These are phyloP conservation scores for Panaeolus papilionaceus DNA, from an alignment of 768 basidiomycete genomes.

Conservation along the genomic window DNA sequence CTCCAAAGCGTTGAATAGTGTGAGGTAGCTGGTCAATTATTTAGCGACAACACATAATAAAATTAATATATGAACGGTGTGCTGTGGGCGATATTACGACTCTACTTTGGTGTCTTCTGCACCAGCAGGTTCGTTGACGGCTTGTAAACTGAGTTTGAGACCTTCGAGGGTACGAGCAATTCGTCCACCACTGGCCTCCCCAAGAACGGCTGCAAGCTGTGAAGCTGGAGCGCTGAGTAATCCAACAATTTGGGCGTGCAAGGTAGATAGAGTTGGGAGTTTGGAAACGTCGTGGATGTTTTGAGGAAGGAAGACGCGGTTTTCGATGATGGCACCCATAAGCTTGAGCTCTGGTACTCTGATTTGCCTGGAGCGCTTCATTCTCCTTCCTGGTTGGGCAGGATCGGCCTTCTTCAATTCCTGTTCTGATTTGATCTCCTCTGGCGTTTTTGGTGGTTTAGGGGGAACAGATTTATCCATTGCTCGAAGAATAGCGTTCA, in stretches of 20 bases:
- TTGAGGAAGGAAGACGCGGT: constrained; percentile 65
- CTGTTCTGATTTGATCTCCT: constrained; percentile 53
- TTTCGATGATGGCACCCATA: constrained; percentile 83
- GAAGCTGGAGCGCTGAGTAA: constrained; percentile 76
- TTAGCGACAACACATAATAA: constrained; percentile 3
- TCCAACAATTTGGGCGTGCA: constrained; percentile 86
- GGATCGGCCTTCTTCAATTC: constrained; percentile 68
- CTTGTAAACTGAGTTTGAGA: constrained; percentile 44
- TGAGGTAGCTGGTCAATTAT: background rate
- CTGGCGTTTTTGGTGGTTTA: constrained; percentile 57
- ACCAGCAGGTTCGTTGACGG: background rate
- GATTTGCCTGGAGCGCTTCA: constrained; percentile 61
- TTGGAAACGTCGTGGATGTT: constrained; percentile 69
- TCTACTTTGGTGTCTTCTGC: constrained; percentile 1
- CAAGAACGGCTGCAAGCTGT: constrained; percentile 63
- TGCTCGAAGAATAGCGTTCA: constrained; percentile 68
- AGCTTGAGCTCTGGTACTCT: constrained; percentile 72
- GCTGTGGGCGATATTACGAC: constrained; percentile 1
- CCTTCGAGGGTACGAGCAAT: constrained; percentile 79
- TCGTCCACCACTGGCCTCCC: constrained; percentile 69
- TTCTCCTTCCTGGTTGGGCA: constrained; percentile 71
- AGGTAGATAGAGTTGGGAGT: constrained; percentile 77
- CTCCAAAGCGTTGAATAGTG: background rate
- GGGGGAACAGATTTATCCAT: constrained; percentile 72
- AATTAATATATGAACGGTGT: constrained; percentile 4